Evolutionary conservation across 805 yeast species (phyloP).

Genomic region (Starmerella vaccinii): DNA sequence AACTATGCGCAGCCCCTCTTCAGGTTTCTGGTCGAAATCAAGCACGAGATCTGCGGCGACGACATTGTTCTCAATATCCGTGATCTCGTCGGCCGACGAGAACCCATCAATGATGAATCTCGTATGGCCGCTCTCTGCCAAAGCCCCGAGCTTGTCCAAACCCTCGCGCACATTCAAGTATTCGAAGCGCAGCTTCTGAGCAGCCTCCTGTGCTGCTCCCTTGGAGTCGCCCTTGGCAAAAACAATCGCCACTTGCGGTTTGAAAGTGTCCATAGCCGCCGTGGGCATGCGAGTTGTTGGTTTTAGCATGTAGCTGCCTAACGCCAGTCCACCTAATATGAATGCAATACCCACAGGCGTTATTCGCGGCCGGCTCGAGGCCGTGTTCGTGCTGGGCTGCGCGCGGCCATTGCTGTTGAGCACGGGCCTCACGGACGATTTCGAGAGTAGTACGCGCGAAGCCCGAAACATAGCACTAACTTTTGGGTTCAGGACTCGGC

Average conservation of each 20-base stretch:
- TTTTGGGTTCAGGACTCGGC: background rate
- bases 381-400: background rate
- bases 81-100: slow-evolving; percentile 2
- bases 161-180: slow-evolving; percentile 12
- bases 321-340: slow-evolving; percentile 22
- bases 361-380: background rate
- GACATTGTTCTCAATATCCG: slow-evolving; percentile 14
- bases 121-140: slow-evolving; percentile 19
- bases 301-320: slow-evolving; percentile 21
- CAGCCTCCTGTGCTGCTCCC: slow-evolving; percentile 11
- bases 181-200: slow-evolving; percentile 14
- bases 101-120: slow-evolving; percentile 22
- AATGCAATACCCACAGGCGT: slow-evolving; percentile 19
- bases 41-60: slow-evolving; percentile 24
- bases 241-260: slow-evolving; percentile 22
- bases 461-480: slow-evolving; percentile 8
- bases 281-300: slow-evolving; percentile 20
- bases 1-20: slow-evolving; percentile 8
- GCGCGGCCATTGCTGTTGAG: background rate
- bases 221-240: slow-evolving; percentile 23
- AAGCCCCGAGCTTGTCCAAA: slow-evolving; percentile 11
- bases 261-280: slow-evolving; percentile 23
- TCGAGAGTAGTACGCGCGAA: background rate
- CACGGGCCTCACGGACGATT: slow-evolving; percentile 13
- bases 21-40: slow-evolving; percentile 10